Evolutionary conservation across 306 rosid species (phyloP).

Genomic region (Gastrolobium villosum): DNA sequence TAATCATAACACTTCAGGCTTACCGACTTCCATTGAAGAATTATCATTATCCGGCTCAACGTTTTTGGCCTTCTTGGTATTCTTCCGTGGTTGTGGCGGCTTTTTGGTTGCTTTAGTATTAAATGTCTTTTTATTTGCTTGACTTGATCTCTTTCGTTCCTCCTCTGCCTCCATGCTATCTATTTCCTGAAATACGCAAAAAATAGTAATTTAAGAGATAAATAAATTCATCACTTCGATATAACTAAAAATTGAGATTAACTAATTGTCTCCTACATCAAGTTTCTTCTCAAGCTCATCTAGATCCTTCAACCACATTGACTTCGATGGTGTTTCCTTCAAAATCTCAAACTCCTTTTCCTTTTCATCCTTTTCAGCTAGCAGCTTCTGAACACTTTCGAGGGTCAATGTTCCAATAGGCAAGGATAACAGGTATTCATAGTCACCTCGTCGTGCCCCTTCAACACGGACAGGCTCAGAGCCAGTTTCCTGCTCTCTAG

Average conservation of each 20-base stretch:
- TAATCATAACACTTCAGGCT: slow-evolving; percentile 1
- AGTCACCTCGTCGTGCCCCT: slow-evolving; percentile 68
- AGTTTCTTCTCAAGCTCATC: slow-evolving; percentile 74
- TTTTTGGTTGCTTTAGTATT: slow-evolving; percentile 62
- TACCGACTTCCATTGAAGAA: slow-evolving; percentile 80
- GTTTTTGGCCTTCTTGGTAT: slow-evolving; percentile 55
- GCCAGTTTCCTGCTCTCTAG: slow-evolving; percentile 63
- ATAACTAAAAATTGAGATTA: neutral
- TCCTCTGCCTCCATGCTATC: slow-evolving; percentile 76
- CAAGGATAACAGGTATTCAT: slow-evolving; percentile 78
- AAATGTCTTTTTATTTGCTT: slow-evolving; percentile 50
- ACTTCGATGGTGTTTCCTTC: slow-evolving; percentile 69
- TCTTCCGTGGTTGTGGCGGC: slow-evolving; percentile 82
- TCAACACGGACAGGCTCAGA: slow-evolving; percentile 44
- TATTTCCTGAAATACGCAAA: slow-evolving; percentile 63
- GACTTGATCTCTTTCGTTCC: slow-evolving; percentile 59
- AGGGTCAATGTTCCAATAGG: slow-evolving; percentile 84
- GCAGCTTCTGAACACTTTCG: slow-evolving; percentile 80
- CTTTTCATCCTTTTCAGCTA: slow-evolving; percentile 69
- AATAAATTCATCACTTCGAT: neutral
- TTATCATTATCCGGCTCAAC: slow-evolving; percentile 62
- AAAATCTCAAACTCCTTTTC: slow-evolving; percentile 66
- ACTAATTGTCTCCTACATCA: slow-evolving; percentile 59
- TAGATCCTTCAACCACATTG: slow-evolving; percentile 87
- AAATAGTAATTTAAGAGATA: neutral